These are phyloP conservation scores for Chlorella ohadii DNA, from an alignment of 139 green algal genomes.

Conservation along the genomic window DNA sequence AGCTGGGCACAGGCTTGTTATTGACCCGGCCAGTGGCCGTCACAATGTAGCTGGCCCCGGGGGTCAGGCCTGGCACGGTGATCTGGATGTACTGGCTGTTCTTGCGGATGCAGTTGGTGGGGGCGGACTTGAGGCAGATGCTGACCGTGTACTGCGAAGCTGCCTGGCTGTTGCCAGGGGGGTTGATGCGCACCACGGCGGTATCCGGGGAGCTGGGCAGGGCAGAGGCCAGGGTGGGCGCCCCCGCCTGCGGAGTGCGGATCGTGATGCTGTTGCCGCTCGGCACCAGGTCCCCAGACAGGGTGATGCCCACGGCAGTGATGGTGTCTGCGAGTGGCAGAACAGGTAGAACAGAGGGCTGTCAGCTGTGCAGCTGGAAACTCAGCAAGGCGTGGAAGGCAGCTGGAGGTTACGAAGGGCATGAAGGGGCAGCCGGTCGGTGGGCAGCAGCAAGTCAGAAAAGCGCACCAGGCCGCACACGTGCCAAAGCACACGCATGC, in stretches of 20 bases:
- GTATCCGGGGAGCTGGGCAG: neutral
- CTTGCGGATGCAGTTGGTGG: neutral
- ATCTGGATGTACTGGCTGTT: neutral
- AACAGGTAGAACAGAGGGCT: too few species aligned
- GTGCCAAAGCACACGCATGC: too few species aligned
- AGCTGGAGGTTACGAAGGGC: too few species aligned
- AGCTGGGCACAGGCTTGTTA: neutral
- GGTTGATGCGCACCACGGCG: neutral
- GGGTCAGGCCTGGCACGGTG: neutral
- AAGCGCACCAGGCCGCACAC: too few species aligned
- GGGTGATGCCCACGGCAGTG: neutral
- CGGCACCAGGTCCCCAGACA: neutral
- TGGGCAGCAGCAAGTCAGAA: too few species aligned
- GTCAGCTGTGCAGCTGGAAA: too few species aligned
- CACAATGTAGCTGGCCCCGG: neutral
- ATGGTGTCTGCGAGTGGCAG: neutral
- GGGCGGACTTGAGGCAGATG: neutral
- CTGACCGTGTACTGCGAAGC: neutral
- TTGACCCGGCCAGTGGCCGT: neutral
- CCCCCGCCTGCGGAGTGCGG: neutral
- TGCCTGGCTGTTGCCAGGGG: neutral
- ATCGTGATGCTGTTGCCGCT: neutral
- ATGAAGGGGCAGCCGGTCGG: too few species aligned
- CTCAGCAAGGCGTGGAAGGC: too few species aligned
- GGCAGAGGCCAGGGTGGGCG: neutral